A percentile compares a stretch with the other conserved stretches of the same genome.
phyloP scores from a whole-genome alignment of 164 flowering plant species.

The Umbilicus rupestris region DNA sequence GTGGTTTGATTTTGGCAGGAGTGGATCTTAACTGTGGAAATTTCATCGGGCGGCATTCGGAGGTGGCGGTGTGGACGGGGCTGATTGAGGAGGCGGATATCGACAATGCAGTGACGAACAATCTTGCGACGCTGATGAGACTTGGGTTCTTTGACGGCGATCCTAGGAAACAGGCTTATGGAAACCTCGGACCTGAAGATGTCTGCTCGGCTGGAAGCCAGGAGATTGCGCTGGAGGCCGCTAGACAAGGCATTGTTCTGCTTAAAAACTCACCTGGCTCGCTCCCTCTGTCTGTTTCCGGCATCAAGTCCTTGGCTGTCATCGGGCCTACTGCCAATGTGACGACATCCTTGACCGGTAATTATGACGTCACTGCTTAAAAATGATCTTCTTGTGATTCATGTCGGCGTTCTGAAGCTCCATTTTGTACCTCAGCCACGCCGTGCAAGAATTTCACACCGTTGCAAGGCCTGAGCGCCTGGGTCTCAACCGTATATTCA shows the following conservation, averaged over 20 bases:
- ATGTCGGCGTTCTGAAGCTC: not conserved
- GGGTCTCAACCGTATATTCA: slow-evolving; percentile 30
- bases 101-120: slow-evolving; percentile 56
- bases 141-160: slow-evolving; percentile 88
- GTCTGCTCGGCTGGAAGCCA: slow-evolving; percentile 58
- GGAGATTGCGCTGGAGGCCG: slow-evolving; percentile 74
- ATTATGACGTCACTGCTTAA: slow-evolving; percentile 57
- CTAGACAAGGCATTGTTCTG: slow-evolving; percentile 89
- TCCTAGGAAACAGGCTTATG: slow-evolving; percentile 53
- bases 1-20: no score
- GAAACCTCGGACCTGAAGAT: slow-evolving; percentile 66
- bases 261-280: slow-evolving; percentile 50
- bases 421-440: slow-evolving; percentile 33
- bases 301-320: slow-evolving; percentile 69
- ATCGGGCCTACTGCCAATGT: slow-evolving; percentile 93
- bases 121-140: slow-evolving; percentile 58
- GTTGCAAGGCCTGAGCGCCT: slow-evolving; percentile 56
- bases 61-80: slow-evolving; percentile 52
- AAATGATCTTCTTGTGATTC: not conserved
- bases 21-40: slow-evolving; percentile 74
- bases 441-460: slow-evolving; percentile 87
- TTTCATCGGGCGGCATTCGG: slow-evolving; percentile 50
- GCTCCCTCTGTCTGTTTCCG: slow-evolving; percentile 49
- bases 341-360: slow-evolving; percentile 86
- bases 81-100: slow-evolving; percentile 41